These are phyloP conservation scores for Capsella rubella DNA, from an alignment of 441 rosid genomes.

Conservation along the genomic window DNA sequence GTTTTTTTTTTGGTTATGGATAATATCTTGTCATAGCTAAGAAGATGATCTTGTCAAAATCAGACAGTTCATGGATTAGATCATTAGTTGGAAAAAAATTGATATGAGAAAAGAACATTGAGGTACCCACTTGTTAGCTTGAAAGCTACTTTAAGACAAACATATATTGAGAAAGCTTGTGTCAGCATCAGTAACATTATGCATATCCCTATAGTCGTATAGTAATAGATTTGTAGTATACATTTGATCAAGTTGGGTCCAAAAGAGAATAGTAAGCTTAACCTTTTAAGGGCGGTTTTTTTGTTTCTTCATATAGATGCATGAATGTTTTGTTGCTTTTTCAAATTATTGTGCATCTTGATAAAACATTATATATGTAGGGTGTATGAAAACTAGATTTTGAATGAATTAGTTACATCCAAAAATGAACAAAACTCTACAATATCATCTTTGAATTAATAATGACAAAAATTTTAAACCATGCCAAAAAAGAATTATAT, in stretches of 20 bases:
- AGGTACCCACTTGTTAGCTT: conserved; percentile 40
- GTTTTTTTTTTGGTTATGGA: conserved; percentile 32
- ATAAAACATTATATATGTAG: background rate
- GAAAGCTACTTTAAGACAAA: conserved; percentile 37
- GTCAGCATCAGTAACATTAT: conserved; percentile 29
- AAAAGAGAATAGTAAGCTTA: background rate
- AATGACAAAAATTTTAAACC: no score
- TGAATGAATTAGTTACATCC: background rate
- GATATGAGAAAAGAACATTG: conserved; percentile 37
- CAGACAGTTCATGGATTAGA: conserved; percentile 44
- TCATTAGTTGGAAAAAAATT: conserved; percentile 32
- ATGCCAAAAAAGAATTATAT: no score
- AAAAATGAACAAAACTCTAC: no score
- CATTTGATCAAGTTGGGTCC: conserved; percentile 18
- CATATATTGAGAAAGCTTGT: conserved; percentile 5
- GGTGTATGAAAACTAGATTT: background rate
- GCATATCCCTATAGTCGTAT: conserved; percentile 15
- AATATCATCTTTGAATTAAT: no score
- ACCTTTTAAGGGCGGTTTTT: background rate
- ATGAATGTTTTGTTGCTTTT: background rate
- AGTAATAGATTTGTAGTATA: conserved; percentile 24
- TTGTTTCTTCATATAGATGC: background rate
- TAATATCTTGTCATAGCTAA: conserved; percentile 39
- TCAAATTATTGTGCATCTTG: background rate
- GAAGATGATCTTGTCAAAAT: conserved; percentile 37